A percentile compares a stretch with the other conserved stretches of the same genome.
Conservation (phyloP, 441 rosid genomes). For the Pelargonium myrrhifolium region DNA sequence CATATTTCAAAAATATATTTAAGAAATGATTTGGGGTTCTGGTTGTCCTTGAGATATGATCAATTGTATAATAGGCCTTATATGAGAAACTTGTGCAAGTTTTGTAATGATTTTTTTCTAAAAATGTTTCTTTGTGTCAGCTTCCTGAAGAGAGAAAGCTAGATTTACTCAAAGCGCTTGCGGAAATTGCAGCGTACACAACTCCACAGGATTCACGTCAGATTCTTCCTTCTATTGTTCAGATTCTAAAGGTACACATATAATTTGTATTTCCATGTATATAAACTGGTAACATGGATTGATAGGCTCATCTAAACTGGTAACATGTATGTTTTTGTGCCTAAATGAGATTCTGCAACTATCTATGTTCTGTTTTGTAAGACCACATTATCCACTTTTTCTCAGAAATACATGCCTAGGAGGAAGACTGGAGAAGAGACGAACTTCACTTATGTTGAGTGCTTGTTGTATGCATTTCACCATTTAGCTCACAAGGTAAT, state of each 20-base stretch:
- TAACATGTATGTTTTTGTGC: too few species aligned
- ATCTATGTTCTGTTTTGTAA: neutral
- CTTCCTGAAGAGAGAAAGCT: slow-evolving; percentile 93
- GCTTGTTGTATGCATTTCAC: slow-evolving; percentile 76
- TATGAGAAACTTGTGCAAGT: too few species aligned
- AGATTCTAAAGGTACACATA: slow-evolving; percentile 62
- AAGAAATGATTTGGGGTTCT: too few species aligned
- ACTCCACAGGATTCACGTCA: slow-evolving; percentile 88
- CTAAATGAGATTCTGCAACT: neutral
- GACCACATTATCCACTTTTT: slow-evolving; percentile 8
- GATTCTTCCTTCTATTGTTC: slow-evolving; percentile 78
- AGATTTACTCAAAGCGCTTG: slow-evolving; percentile 86
- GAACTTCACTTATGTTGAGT: slow-evolving; percentile 88
- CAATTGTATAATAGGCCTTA: too few species aligned
- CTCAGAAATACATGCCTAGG: slow-evolving; percentile 81
- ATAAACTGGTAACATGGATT: neutral
- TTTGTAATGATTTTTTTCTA: too few species aligned
- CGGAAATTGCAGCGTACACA: slow-evolving; percentile 82
- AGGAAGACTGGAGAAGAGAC: slow-evolving; percentile 88
- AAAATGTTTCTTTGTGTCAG: slow-evolving; percentile 36
- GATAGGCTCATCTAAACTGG: too few species aligned
- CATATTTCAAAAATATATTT: too few species aligned
- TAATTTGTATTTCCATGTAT: neutral
- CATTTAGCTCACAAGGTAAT: slow-evolving; percentile 75
- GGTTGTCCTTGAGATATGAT: too few species aligned